Base-by-base conservation (phyloP, 805 yeast genomes). In the Yamadazyma sp. region DNA sequence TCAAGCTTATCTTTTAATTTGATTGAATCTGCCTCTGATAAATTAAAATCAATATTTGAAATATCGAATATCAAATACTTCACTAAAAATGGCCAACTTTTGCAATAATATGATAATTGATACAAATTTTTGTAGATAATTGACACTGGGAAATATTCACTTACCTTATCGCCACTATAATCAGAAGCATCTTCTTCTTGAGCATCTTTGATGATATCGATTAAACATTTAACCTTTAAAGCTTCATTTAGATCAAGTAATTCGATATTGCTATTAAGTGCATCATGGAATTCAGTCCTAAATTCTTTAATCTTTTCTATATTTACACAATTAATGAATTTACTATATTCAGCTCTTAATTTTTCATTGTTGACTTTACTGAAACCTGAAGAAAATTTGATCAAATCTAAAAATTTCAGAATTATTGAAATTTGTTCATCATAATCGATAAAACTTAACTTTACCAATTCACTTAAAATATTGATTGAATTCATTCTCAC, bases 371-470 rank as follows among this genome's bases (percentile, higher is more conserved):
- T 48, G 11, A 42, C 31, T 19, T 42, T 40, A 7, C 41, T 22
- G 27, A 52, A 32, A 53, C 50, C 46, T 8, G 43, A 38, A 2
- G 33, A 36, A 5, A 5, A 4, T n/a, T 27, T 12, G 13, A 44
- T 18, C 11, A 31, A 10, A 8, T 22, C 18, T 9, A 41, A 13
- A 17, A 35, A 34, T 3, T 23, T 31, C 31, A 25, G 31, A 6
- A 46, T 25, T 19, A 53, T 32, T 27, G 39, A 53, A 16, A 71
- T 46, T 24, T 72, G 58, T 39, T 83, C 87, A 3, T 64, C 69
- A 16, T 76, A 78, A 27, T 77, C 83, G 24, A 88, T 56, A 46
- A 78, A 81, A 0, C 89, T 91, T 14, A 75, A 56, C 25, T 70
- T 68, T 9, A 73, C 62, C 9, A 86, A 62, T 42, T 78, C 83